phyloP scores from a whole-genome alignment of 1,139 yeast species.

The Saccharomycopsis hybrid region DNA sequence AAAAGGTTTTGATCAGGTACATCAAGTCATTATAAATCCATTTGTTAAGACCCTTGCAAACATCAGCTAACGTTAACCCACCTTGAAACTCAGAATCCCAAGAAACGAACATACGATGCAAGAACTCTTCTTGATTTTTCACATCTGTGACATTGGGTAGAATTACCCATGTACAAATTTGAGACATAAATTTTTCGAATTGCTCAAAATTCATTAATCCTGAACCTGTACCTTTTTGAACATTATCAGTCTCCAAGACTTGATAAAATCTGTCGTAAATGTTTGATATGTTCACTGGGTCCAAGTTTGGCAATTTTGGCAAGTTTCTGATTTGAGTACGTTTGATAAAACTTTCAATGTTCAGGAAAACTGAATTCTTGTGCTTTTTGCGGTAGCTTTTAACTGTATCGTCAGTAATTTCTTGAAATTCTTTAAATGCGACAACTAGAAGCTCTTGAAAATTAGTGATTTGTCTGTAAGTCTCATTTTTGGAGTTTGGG shows the following conservation, averaged over 20 bases:
- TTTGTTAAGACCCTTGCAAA: slow-evolving; percentile 66
- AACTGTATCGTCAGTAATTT: slow-evolving; percentile 69
- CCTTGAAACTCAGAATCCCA: slow-evolving; percentile 60
- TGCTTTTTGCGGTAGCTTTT: slow-evolving; percentile 62
- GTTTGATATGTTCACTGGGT: slow-evolving; percentile 52
- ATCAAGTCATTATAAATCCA: slow-evolving; percentile 69
- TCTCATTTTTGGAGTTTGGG: slow-evolving; percentile 62
- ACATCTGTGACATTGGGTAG: slow-evolving; percentile 32
- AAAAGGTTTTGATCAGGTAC: slow-evolving; percentile 73
- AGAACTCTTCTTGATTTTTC: slow-evolving; percentile 42
- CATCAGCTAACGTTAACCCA: slow-evolving; percentile 59
- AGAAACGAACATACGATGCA: slow-evolving; percentile 55
- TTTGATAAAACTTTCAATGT: slow-evolving; percentile 85
- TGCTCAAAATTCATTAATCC: slow-evolving; percentile 77
- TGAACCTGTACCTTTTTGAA: slow-evolving; percentile 46
- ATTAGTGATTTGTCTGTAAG: slow-evolving; percentile 62
- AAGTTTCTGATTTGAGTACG: slow-evolving; percentile 84
- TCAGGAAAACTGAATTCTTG: slow-evolving; percentile 72
- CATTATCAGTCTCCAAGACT: slow-evolving; percentile 60
- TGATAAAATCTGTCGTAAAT: slow-evolving; percentile 82
- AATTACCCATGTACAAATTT: slow-evolving; percentile 73
- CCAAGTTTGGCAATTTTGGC: slow-evolving; percentile 61
- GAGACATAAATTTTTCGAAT: slow-evolving; percentile 68
- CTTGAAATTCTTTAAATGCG: slow-evolving; percentile 85
- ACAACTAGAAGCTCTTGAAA: slow-evolving; percentile 89